Conservation (phyloP, 1,139 yeast genomes). For the Taphrina sp. region DNA sequence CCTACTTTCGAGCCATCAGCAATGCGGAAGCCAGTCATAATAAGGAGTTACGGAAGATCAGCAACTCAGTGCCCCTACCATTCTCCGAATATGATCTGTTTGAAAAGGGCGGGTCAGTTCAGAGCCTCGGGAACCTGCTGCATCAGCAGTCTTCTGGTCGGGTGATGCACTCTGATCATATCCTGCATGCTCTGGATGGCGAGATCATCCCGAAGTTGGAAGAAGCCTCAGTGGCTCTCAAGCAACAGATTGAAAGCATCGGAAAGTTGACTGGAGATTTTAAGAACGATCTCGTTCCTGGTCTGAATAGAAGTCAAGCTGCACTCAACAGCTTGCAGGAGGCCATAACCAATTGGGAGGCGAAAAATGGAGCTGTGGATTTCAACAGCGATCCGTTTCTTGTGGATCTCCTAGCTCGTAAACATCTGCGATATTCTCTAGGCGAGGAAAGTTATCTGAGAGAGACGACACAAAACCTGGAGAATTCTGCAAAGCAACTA, state of each 20-base stretch:
- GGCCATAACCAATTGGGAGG: slow-evolving; percentile 39
- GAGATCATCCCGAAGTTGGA: slow-evolving; percentile 79
- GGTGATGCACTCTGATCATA: slow-evolving; percentile 24
- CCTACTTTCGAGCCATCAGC: slow-evolving; percentile 18
- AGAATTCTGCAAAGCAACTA: slow-evolving; percentile 81
- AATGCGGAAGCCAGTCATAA: slow-evolving; percentile 25
- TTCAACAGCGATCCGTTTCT: slow-evolving; percentile 76
- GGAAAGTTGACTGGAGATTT: slow-evolving; percentile 78
- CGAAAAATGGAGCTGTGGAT: slow-evolving; percentile 45
- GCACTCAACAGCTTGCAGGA: slow-evolving; percentile 36
- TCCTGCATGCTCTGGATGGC: slow-evolving; percentile 59
- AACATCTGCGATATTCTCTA: slow-evolving; percentile 72
- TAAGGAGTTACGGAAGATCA: slow-evolving; percentile 16
- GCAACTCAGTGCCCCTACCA: slow-evolving; percentile 23
- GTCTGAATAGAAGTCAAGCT: slow-evolving; percentile 56
- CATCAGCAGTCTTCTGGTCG: slow-evolving; percentile 17
- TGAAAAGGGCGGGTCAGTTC: slow-evolving; percentile 25
- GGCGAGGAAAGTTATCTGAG: slow-evolving; percentile 81
- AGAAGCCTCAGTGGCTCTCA: slow-evolving; percentile 75
- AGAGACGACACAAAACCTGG: slow-evolving; percentile 84
- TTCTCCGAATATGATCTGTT: slow-evolving; percentile 13
- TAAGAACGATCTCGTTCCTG: slow-evolving; percentile 68
- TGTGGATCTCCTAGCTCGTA: slow-evolving; percentile 67
- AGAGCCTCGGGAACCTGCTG: slow-evolving; percentile 20
- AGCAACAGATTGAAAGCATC: slow-evolving; percentile 83